Percentiles rank a stretch among this genome's conserved stretches.
These are phyloP conservation scores for Paulownia fortunei DNA, from an alignment of 257 asterid genomes.

Conservation along the genomic window DNA sequence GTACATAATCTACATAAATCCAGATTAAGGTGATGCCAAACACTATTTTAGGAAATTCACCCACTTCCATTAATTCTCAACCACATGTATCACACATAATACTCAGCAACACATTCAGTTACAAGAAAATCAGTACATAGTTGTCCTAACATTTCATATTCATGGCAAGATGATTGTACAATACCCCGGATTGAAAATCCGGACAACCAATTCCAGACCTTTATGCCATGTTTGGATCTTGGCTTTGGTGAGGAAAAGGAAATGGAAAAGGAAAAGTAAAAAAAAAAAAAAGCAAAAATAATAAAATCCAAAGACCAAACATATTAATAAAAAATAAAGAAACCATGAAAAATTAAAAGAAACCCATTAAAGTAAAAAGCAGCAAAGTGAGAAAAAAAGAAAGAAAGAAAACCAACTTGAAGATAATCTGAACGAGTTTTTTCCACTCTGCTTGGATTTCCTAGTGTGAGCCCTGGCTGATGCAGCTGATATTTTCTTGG, in stretches of 20 bases:
- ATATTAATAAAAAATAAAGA: background rate
- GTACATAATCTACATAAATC: background rate
- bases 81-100: background rate
- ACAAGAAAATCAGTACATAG: background rate
- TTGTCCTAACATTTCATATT: background rate
- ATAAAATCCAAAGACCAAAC: background rate
- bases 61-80: no score
- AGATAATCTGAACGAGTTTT: conserved; percentile 27
- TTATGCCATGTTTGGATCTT: background rate
- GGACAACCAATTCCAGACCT: background rate
- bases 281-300: background rate
- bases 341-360: background rate
- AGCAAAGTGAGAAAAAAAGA: conserved; percentile 2
- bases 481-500: conserved; percentile 49
- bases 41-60: background rate
- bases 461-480: conserved; percentile 55
- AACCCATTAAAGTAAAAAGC: background rate
- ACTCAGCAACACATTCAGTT: background rate
- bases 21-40: background rate
- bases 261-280: background rate
- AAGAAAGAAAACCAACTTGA: conserved; percentile 41
- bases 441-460: conserved; percentile 33
- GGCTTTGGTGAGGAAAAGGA: background rate
- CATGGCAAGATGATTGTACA: background rate
- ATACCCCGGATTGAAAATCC: background rate